These are phyloP conservation scores for Globisporangium camurandrum DNA, from an alignment of 352 stramenopile genomes.

Conservation along the genomic window DNA sequence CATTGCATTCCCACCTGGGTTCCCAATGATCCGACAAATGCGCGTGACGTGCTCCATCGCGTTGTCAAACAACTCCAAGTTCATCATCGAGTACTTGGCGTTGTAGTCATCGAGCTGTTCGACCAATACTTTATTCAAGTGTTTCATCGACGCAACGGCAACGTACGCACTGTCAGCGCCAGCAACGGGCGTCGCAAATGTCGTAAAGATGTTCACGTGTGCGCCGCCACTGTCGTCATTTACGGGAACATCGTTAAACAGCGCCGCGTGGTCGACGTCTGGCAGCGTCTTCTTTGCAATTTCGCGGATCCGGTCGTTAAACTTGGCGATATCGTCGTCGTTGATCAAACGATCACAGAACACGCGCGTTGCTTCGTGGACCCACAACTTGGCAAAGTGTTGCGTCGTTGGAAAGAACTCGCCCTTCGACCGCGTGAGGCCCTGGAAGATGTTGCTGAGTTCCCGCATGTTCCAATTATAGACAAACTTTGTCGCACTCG, in stretches of 20 bases:
- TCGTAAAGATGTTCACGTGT: slow-evolving; percentile 92
- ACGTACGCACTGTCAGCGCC: slow-evolving; percentile 70
- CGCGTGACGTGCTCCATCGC: slow-evolving; percentile 96
- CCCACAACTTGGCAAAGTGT: slow-evolving; percentile 90
- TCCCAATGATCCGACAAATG: slow-evolving; percentile 95
- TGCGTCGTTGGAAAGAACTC: slow-evolving; percentile 88
- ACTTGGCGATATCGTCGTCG: slow-evolving; percentile 91
- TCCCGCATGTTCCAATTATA: slow-evolving; percentile 99
- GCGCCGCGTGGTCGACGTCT: slow-evolving; percentile 73
- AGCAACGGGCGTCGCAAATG: slow-evolving; percentile 81
- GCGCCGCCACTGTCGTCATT: slow-evolving; percentile 18
- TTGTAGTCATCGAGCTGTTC: slow-evolving; percentile 95
- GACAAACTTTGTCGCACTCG: slow-evolving; percentile 96
- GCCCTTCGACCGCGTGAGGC: slow-evolving; percentile 86
- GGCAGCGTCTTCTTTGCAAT: slow-evolving; percentile 90
- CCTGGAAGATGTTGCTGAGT: slow-evolving; percentile 96
- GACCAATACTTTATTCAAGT: slow-evolving; percentile 87
- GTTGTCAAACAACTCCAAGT: slow-evolving; percentile 97
- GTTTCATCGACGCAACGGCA: slow-evolving; percentile 69
- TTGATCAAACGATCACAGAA: slow-evolving; percentile 96
- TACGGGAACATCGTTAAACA: slow-evolving; percentile 67
- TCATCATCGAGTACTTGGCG: slow-evolving; percentile 97
- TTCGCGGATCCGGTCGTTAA: slow-evolving; percentile 88
- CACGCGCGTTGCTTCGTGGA: slow-evolving; percentile 96
- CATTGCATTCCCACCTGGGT: slow-evolving; percentile 95